Evolutionary conservation across 371 early-diverging fungal species (phyloP).

Genomic region (Actinomucor elegans): DNA sequence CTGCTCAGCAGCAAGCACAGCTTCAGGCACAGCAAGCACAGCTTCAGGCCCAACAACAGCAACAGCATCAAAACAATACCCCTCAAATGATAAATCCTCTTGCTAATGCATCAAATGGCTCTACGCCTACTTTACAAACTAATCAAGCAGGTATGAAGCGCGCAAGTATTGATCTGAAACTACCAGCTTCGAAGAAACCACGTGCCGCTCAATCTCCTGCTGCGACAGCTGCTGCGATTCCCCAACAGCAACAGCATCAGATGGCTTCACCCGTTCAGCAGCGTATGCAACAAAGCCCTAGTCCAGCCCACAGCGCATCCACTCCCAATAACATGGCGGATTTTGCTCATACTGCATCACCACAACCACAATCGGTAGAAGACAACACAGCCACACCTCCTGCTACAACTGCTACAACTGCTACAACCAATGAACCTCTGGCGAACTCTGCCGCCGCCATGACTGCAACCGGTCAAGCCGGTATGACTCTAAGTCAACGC

Average conservation of each 20-base stretch:
- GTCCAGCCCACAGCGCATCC: slow-evolving; percentile 2
- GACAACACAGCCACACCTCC: neutral
- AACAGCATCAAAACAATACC: slow-evolving; percentile 8
- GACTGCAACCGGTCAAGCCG: slow-evolving; percentile 8
- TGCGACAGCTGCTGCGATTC: neutral
- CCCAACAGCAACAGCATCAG: slow-evolving; percentile 8
- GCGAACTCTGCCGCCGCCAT: neutral
- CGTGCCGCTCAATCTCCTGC: slow-evolving; percentile 14
- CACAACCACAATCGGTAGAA: slow-evolving; percentile 2
- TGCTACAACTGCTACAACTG: neutral
- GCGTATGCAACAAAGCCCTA: slow-evolving; percentile 5
- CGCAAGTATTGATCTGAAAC: slow-evolving; percentile 44
- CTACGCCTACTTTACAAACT: slow-evolving; percentile 4
- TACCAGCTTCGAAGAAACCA: slow-evolving; percentile 41
- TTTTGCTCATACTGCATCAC: slow-evolving; percentile 1
- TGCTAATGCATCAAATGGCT: neutral
- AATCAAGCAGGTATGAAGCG: slow-evolving; percentile 15
- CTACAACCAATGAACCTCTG: neutral
- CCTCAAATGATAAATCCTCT: slow-evolving; percentile 8
- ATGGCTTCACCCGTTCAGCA: slow-evolving; percentile 3
- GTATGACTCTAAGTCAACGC: slow-evolving; percentile 16
- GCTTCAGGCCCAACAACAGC: slow-evolving; percentile 15
- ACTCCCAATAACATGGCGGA: slow-evolving; percentile 11
- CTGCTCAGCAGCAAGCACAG: slow-evolving; percentile 5
- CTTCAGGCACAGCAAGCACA: slow-evolving; percentile 7